Conservation (phyloP, 345 rosid species). For the Turritis glabra region DNA sequence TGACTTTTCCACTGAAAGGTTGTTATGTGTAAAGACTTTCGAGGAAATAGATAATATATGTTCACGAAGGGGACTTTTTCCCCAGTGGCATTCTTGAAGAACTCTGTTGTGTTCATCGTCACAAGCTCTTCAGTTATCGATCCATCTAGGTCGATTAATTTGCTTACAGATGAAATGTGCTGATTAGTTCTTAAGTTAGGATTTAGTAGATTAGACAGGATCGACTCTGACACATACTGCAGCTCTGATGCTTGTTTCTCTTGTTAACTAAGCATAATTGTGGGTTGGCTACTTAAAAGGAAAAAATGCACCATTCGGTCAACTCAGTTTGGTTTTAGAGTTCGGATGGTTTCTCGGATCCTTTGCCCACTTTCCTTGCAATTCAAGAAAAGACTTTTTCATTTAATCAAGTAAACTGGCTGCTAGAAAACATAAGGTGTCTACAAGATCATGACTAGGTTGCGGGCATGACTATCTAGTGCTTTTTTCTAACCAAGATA, state of each 20-base stretch:
- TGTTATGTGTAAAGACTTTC: constrained; percentile 2
- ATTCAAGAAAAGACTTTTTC: neutral
- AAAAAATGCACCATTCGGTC: neutral
- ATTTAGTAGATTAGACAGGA: neutral
- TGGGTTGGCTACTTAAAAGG: neutral
- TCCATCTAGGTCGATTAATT: neutral
- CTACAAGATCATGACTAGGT: neutral
- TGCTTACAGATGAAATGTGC: neutral
- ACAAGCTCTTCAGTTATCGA: neutral
- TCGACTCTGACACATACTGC: neutral
- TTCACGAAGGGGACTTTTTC: neutral
- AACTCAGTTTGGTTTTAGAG: neutral
- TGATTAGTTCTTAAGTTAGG: neutral
- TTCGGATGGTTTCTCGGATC: neutral
- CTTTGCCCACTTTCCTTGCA: neutral
- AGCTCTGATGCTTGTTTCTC: neutral
- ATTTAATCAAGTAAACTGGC: neutral
- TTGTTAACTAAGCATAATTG: neutral
- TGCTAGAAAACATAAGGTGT: neutral
- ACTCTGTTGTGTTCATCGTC: neutral
- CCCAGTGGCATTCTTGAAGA: neutral
- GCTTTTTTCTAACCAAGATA: neutral
- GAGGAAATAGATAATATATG: neutral
- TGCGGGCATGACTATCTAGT: neutral
- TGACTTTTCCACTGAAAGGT: neutral